These are phyloP conservation scores for Lipomyces anomalus DNA, from an alignment of 805 yeast species.

Conservation along the genomic window DNA sequence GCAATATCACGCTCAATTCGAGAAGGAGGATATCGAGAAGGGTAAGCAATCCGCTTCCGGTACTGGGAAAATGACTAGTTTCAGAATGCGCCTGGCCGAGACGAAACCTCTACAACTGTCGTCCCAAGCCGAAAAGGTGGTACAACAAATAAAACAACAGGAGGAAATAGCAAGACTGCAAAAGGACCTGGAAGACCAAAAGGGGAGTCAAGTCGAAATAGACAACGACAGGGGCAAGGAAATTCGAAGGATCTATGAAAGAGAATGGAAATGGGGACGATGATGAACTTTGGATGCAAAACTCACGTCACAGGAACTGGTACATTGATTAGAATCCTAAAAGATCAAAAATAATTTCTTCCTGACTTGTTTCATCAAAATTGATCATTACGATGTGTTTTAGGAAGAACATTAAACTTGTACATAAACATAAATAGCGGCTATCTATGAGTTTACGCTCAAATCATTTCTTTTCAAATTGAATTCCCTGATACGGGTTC, in stretches of 20 bases:
- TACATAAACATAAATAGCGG: too few relatives aligned
- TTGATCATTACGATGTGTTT: too few relatives aligned
- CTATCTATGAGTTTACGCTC: too few relatives aligned
- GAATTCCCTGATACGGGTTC: constrained; percentile 20
- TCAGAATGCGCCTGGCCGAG: not conserved
- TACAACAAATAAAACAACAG: not conserved
- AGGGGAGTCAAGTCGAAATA: too few relatives aligned
- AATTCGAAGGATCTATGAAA: not conserved
- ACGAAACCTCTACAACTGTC: not conserved
- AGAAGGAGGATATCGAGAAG: not conserved
- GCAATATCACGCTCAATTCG: not conserved
- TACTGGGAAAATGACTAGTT: not conserved
- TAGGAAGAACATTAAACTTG: too few relatives aligned
- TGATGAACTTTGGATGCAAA: not conserved
- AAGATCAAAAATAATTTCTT: too few relatives aligned
- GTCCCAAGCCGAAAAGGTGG: not conserved
- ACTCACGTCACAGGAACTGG: too few relatives aligned
- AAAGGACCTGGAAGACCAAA: too few relatives aligned
- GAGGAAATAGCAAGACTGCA: not conserved
- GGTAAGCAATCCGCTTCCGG: not conserved
- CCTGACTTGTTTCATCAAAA: too few relatives aligned
- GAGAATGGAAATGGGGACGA: not conserved
- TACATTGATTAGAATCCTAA: too few relatives aligned
- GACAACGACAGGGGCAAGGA: too few relatives aligned
- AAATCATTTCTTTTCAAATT: too few relatives aligned